Base-by-base conservation (phyloP, 2,329 filamentous ascomycete genomes). In the Balansia obtecta region DNA sequence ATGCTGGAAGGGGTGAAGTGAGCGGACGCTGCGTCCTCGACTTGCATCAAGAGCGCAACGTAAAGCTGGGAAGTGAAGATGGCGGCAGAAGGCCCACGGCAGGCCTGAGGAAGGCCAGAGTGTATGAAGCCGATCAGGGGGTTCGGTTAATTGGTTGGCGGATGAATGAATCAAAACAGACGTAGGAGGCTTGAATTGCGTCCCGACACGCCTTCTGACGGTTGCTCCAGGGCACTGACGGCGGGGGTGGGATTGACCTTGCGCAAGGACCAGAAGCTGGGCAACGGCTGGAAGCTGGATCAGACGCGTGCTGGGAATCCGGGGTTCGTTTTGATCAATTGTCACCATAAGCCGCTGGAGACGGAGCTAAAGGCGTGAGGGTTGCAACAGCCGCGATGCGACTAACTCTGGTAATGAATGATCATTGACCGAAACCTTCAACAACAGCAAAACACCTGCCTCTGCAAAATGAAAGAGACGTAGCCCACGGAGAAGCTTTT, bases 91-190 rank as follows among this genome's bases (percentile, higher is more conserved):
- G 44, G 33, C 22, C 22, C n/a, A 27, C 33, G 33, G 33, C 5
- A 3, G 39, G 22, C 45, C 41, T 16, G 37, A 51, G 49, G 40
- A 32, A 51, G 48, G 52, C 45, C 49, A 53, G 52, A 48, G 42
- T 49, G 52, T 33, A 39, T 39, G 49, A 34, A 38, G 27, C 16
- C 34, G 48, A 30, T 50, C 52, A 50, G 49, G 48, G 45, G 45
- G 49, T 50, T 42, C 20, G 27, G 39, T 37, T 39, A 38, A 38
- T 46, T 45, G 47, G 48, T 47, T 47, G 43, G 48, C 48, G 18
- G 48, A 43, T 48, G 46, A 37, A 48, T 38, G 49, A 38, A 20
- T 32, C 22, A 15, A 27, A 27, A 27, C 32, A 15, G 44, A 18
- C 27, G 30, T 32, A 22, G 16, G 50, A 47, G 34, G 22, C 40